Evolutionary conservation across 768 basidiomycete genomes (phyloP), one percentile per base, ranked within the genome.

Genomic region (Mycena amicta): DNA sequence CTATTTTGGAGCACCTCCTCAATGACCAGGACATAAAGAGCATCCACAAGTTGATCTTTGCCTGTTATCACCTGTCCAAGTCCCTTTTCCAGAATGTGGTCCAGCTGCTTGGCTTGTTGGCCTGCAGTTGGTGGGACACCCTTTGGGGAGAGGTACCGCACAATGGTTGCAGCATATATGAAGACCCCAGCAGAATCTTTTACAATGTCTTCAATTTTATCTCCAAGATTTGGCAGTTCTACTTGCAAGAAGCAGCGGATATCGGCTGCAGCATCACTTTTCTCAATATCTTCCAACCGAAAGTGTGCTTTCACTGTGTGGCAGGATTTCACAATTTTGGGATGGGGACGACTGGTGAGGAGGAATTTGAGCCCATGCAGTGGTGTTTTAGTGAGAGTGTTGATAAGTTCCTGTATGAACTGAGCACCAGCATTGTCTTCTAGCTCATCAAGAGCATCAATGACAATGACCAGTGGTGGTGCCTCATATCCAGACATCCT

Each of bases 391-490:
- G 53, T 43, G 28, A 45, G 26, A 26, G 40, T 27, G 41, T 22
- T 23, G 41, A 54, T 25, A 15, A 54, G 29, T 31, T 54, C 20
- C 15, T 46, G 18, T 5, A 54, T 54, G 28, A 54, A 30, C 3
- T 54, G 16, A 15, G 39, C 41, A 15, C 53, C 53, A 26, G 45
- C 41, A 46, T 66, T 63, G 37, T 66, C 66, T 23, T 55, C 49
- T 12, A 60, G 57, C 47, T 67, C 63, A 43, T 67, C 63, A 26
- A 72, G 55, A 29, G 71, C 71, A 29, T 72, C 71, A 13, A 72
- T 60, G 16, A 68, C 54, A 31, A 70, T 65, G 6, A 68, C 50
- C n/a, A 66, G 18, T 37, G 33, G 29, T 40, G 52, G 52, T 26
- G 22, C 37, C 27, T 45, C 22, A 41, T 23, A 4, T 4, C 11